Base-by-base conservation (phyloP, 2,329 filamentous ascomycete species). In the Penicillium sp. region DNA sequence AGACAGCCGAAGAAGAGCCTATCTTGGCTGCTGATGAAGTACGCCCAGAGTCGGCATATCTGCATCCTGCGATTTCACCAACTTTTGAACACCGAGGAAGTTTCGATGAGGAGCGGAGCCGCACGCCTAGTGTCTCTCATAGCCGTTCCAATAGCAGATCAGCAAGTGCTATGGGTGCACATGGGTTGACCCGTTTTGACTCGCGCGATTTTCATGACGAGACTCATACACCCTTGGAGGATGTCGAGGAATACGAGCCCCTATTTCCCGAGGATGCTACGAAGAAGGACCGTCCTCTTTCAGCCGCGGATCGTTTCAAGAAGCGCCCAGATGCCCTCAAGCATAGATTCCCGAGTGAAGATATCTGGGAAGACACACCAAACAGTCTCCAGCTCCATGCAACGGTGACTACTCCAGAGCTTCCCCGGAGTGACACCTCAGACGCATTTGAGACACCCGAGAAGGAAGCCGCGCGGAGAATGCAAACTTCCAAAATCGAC, bases 321-420 rank as follows among this genome's bases (percentile, higher is more conserved):
- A 66, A 63, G 39, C 68, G 71, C 25, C 68, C 72, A 4, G 69
- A 73, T 26, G 45, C 69, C 38, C 72, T 78, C 47, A 68, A 74
- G 44, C 77, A 79, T 47, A 82, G 83, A 45, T 98, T 98, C 65
- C 92, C 92, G 1, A 95, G 89, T 62, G 84, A 89, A 61, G 92
- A 98, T 60, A 79, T 96, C 27, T 98, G 92, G 92, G 92, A 98
- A 68, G 93, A 98, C 61, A 83, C 87, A 0, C 92, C 93, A 3
- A 84, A 81, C 57, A 95, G 88, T 64, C 73, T 86, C 35, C 80
- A 92, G 55, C 79, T 78, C 32, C 69, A 75, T 22, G 81, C 89
- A 2, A 88, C 85, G 42, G 90, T 96, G 6, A 85, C 83, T 2
- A 92, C 86, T 0, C 88, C 88, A 1, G 84, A 88, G 54, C 57